phyloP scores from a whole-genome alignment of 2,329 filamentous ascomycete genomes.

The Laburnicola sp. region DNA sequence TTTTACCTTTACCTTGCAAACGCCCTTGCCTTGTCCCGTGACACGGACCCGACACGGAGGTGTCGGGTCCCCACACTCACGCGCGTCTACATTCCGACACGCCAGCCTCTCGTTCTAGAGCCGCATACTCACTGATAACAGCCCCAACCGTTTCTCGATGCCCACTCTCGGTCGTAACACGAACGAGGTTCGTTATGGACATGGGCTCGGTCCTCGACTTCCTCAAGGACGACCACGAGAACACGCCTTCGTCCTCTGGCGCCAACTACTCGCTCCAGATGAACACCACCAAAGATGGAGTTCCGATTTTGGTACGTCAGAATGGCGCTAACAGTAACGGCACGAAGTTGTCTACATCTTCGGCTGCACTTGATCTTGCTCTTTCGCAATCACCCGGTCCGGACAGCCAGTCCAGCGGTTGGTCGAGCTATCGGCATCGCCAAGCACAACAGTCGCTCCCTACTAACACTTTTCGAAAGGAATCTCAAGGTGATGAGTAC shows the following conservation, averaged over 20 bases:
- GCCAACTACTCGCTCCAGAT: slow-evolving; percentile 71
- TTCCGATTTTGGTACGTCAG: slow-evolving; percentile 78
- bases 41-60: not conserved
- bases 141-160: slow-evolving; percentile 90
- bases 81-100: slow-evolving; percentile 25
- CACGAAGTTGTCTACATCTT: slow-evolving; percentile 75
- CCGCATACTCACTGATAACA: slow-evolving; percentile 45
- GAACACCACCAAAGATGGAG: slow-evolving; percentile 77
- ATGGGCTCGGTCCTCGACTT: slow-evolving; percentile 66
- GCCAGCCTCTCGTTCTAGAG: slow-evolving; percentile 18
- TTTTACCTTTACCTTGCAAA: slow-evolving; percentile 4
- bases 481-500: slow-evolving; percentile 41
- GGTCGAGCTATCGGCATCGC: slow-evolving; percentile 67
- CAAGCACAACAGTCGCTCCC: slow-evolving; percentile 64
- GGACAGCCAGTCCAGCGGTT: slow-evolving; percentile 60
- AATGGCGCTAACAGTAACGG: slow-evolving; percentile 58
- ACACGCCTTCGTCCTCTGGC: slow-evolving; percentile 62
- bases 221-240: slow-evolving; percentile 68
- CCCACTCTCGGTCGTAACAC: slow-evolving; percentile 75
- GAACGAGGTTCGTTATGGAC: slow-evolving; percentile 59
- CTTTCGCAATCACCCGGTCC: slow-evolving; percentile 68
- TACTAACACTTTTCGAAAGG: slow-evolving; percentile 55
- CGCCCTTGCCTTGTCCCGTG: not conserved
- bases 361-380: slow-evolving; percentile 78
- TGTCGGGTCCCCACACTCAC: slow-evolving; percentile 1